phyloP scores from a whole-genome alignment of 225 moss, liverwort and hornwort species.

The Asterella californica region DNA sequence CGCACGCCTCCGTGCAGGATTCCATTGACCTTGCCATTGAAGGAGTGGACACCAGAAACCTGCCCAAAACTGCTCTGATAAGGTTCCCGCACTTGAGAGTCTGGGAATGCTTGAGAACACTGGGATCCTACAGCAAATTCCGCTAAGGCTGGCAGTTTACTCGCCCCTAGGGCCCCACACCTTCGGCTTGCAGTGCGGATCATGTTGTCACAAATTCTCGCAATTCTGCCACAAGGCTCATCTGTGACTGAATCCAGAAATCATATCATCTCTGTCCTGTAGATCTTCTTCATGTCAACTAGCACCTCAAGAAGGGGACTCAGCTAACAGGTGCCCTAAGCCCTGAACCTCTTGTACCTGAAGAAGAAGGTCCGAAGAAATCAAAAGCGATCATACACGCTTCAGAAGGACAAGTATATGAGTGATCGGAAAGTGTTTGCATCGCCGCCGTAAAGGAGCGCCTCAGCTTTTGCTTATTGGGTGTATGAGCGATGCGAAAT shows the following conservation, averaged over 20 bases:
- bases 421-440: background rate
- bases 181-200: slow-evolving; percentile 34
- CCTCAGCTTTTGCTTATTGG: background rate
- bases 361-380: background rate
- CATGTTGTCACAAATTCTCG: slow-evolving; percentile 27
- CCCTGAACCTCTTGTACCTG: slow-evolving; percentile 5
- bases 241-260: background rate
- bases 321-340: background rate
- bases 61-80: slow-evolving; percentile 20
- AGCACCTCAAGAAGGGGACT: background rate
- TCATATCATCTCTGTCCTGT: background rate
- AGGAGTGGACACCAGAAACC: background rate
- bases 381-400: background rate
- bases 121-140: slow-evolving; percentile 3
- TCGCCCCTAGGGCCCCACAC: slow-evolving; percentile 12
- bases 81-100: slow-evolving; percentile 16
- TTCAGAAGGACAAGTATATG: background rate
- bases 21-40: slow-evolving; percentile 2
- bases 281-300: background rate
- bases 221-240: slow-evolving; percentile 11
- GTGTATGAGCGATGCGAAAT: background rate
- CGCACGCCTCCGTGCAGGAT: slow-evolving; percentile 20
- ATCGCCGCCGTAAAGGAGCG: background rate
- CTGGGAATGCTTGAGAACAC: background rate
- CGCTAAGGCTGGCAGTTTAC: slow-evolving; percentile 8